Evolutionary conservation across 2,329 filamentous ascomycete genomes (phyloP).

Genomic region (Ilyonectria robusta): DNA sequence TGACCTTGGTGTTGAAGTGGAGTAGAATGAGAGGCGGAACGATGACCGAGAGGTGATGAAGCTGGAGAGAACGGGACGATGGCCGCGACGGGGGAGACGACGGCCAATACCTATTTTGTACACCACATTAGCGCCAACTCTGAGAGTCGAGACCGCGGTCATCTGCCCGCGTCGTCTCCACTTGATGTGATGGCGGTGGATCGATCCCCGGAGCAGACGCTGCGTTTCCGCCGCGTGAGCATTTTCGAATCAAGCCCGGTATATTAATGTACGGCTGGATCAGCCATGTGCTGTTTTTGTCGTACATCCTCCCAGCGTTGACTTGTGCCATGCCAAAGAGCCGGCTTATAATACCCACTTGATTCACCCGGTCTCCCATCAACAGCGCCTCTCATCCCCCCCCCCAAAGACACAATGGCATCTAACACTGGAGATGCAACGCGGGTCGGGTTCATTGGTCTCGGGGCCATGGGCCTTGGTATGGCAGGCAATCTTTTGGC

Average conservation of each 20-base stretch:
- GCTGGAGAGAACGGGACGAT: not conserved
- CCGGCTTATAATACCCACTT: not conserved
- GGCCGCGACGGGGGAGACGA: not conserved
- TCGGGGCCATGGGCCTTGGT: constrained; percentile 19
- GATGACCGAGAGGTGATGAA: constrained; percentile 16
- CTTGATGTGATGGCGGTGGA: not conserved
- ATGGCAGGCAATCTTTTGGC: constrained; percentile 25
- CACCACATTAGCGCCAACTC: not conserved
- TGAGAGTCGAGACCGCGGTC: not conserved
- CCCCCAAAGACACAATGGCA: not conserved
- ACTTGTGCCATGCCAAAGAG: too few species aligned
- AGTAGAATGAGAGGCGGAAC: constrained; percentile 9
- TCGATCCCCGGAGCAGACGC: not conserved
- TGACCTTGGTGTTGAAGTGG: not conserved
- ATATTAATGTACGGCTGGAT: not conserved
- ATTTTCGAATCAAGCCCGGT: not conserved
- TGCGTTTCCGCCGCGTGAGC: not conserved
- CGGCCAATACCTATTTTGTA: not conserved
- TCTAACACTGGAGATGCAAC: not conserved
- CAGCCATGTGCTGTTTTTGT: not conserved
- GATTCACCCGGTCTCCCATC: not conserved
- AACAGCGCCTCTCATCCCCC: not conserved
- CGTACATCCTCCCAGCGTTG: too few species aligned
- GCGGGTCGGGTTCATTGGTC: constrained; percentile 29
- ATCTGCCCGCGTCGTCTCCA: not conserved